Evolutionary conservation across 345 rosid species (phyloP).

Genomic region (Boechera divaricarpa): DNA sequence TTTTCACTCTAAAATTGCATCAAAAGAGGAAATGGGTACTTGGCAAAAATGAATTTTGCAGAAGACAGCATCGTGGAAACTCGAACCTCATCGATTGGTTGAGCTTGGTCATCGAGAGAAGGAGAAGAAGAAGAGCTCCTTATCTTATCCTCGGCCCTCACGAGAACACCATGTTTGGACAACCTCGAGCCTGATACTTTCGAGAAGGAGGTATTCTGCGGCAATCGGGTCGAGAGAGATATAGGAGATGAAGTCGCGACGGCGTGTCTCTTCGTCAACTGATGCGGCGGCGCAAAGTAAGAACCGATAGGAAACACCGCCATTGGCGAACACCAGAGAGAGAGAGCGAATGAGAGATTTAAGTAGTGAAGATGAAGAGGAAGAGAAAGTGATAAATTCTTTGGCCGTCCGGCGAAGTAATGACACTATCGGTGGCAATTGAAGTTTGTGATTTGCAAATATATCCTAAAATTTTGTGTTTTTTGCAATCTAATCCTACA

Average conservation of each 20-base stretch:
- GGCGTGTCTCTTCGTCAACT: conserved; percentile 43
- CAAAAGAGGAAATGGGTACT: conserved; percentile 19
- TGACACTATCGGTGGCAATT: conserved; percentile 16
- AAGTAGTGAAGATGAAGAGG: not conserved
- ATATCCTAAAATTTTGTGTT: conserved; percentile 12
- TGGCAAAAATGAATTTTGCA: not conserved
- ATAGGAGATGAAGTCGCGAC: conserved; percentile 36
- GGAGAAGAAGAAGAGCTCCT: conserved; percentile 47
- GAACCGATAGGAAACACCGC: conserved; percentile 62
- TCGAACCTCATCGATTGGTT: conserved; percentile 61
- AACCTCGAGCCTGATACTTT: conserved; percentile 53
- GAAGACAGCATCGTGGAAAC: not conserved
- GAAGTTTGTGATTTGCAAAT: conserved; percentile 13
- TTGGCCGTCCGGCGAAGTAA: conserved; percentile 35
- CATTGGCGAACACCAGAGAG: conserved; percentile 48
- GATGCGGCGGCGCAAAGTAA: conserved; percentile 48
- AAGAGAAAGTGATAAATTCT: not conserved
- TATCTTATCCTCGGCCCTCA: conserved; percentile 81
- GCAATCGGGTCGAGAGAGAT: conserved; percentile 41
- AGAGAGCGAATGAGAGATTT: not conserved
- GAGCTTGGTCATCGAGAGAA: conserved; percentile 26
- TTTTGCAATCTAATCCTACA: conserved; percentile 19
- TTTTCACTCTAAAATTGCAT: not conserved
- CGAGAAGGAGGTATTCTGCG: conserved; percentile 40
- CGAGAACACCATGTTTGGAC: conserved; percentile 53